phyloP scores from a whole-genome alignment of 345 rosid species.

The Brassica incana region DNA sequence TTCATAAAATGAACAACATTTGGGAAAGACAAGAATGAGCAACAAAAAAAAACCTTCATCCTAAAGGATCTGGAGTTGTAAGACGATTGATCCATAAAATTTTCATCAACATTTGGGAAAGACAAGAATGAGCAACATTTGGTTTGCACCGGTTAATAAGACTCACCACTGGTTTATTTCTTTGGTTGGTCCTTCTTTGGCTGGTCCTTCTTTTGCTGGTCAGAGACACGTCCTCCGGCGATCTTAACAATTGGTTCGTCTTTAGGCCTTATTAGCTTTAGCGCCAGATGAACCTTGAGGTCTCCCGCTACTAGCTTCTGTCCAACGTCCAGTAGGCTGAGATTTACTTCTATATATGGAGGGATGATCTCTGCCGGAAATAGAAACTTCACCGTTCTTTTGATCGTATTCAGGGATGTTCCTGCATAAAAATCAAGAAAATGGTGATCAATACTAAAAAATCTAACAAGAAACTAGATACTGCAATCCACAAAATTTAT shows the following conservation, averaged over 20 bases:
- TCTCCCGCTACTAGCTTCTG: constrained; percentile 80
- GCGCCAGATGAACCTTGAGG: constrained; percentile 84
- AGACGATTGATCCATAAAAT: constrained; percentile 4
- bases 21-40: no score
- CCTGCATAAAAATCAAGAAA: constrained; percentile 50
- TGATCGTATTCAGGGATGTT: constrained; percentile 71
- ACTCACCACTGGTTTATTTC: constrained; percentile 48
- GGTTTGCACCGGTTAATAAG: constrained; percentile 12
- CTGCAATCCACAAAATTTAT: not conserved
- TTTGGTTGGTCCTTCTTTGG: constrained; percentile 11
- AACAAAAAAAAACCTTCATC: constrained; percentile 5
- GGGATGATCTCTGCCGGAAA: constrained; percentile 89
- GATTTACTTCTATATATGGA: constrained; percentile 91
- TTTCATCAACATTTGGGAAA: constrained; percentile 21
- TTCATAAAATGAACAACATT: no score
- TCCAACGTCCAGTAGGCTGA: constrained; percentile 81
- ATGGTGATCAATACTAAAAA: not conserved
- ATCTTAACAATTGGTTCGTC: constrained; percentile 77
- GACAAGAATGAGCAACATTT: constrained; percentile 13
- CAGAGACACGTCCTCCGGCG: constrained; percentile 69
- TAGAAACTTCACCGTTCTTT: constrained; percentile 77
- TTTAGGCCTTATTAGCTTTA: constrained; percentile 59
- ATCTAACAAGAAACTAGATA: not conserved
- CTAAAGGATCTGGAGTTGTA: constrained; percentile 26
- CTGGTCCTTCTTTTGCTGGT: constrained; percentile 26